A percentile compares a stretch with the other conserved stretches of the same genome.
Conservation (phyloP, 305 asterid genomes). For the Fraxinus paxiana region DNA sequence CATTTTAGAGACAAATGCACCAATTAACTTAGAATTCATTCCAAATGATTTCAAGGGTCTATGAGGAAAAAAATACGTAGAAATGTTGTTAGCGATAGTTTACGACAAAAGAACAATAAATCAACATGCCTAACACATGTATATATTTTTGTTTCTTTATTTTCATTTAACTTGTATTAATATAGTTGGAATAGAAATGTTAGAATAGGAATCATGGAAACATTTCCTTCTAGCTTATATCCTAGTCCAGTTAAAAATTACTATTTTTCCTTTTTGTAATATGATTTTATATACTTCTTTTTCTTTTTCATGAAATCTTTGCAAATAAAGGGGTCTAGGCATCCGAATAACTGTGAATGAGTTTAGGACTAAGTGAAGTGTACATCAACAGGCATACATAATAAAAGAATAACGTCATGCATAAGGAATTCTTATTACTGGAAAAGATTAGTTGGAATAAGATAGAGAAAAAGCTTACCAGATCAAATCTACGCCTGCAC, state of each 20-base stretch:
- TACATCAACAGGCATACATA: background rate
- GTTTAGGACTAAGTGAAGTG: background rate
- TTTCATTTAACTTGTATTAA: background rate
- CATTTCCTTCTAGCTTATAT: background rate
- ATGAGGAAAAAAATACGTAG: background rate
- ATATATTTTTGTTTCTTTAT: background rate
- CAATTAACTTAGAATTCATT: background rate
- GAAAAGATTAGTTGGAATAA: constrained; percentile 9
- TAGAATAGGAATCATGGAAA: background rate
- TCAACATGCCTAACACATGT: background rate
- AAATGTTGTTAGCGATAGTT: background rate
- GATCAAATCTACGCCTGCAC: constrained; percentile 97
- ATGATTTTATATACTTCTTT: background rate
- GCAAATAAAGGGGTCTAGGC: background rate
- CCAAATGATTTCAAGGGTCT: background rate
- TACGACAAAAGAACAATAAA: background rate
- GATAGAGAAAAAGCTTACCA: constrained; percentile 43
- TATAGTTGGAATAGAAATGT: background rate
- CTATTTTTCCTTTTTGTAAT: background rate
- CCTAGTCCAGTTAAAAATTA: background rate
- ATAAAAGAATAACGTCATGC: background rate
- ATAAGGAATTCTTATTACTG: background rate
- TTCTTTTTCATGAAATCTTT: background rate
- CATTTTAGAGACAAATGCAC: constrained; percentile 11
- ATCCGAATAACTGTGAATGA: background rate